Base-by-base conservation (phyloP, 1,284 basidiomycete genomes). In the Clitocybe nebularis region DNA sequence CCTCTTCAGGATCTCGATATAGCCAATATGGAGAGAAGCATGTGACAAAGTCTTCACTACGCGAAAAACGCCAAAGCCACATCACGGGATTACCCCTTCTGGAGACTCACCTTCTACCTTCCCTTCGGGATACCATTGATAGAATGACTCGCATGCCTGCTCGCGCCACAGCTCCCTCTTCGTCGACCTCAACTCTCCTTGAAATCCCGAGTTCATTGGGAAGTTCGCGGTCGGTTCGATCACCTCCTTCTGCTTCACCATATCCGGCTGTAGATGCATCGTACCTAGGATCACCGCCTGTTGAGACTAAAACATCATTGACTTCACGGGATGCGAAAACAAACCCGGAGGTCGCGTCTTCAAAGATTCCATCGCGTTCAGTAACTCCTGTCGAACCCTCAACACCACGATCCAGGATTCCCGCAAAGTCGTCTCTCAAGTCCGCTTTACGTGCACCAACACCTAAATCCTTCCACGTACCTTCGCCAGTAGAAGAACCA, bases 91-190 rank as follows among this genome's bases (percentile, higher is more conserved):
- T 84, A 2, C 77, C 78, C 2, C 60, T 75, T 16, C 57, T 84
- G 17, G 84, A 87, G 50, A 65, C 75, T 0, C 75, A 81, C 21
- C 66, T 86, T 8, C 58, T 87, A 19, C 84, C 84, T 6, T 80
- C 82, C 16, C 63, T 86, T 24, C 68, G 75, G 24, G 83, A 86
- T 46, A 87, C 84, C 0, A 73, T 86, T 25, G 74, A 81, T 50
- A 73, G 75, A 33, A 87, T 86, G 84, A 87, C 83, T 3, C 64
- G 68, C 37, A 61, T 69, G 10, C 71, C 75, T 8, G 66, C 66
- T 16, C 57, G 60, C 35, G 39, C 54, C 21, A 46, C 40, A 14
- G 16, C 51, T 7, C 23, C 45, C 25, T 16, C 55, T 22, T 46
- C 22, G 26, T 9, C 23, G 49, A 24, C 30, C 39, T 7, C 44